Conservation (phyloP, 2,329 filamentous ascomycete genomes). For the Ophiosphaerella korrae region DNA sequence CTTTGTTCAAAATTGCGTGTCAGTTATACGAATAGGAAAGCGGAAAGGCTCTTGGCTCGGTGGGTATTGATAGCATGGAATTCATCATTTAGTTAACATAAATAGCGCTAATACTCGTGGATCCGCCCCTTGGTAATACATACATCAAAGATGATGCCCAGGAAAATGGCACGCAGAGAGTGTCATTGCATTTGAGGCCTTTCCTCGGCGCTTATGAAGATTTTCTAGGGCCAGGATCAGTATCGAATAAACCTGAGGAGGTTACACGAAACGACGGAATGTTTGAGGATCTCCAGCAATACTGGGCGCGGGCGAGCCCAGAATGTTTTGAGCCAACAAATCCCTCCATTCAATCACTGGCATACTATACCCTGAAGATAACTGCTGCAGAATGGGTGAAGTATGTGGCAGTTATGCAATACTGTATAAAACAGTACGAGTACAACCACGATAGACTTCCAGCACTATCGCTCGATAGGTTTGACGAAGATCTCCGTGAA, state of each 20-base stretch:
- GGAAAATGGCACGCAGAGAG: neutral
- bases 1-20: slow-evolving; percentile 18
- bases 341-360: slow-evolving; percentile 12
- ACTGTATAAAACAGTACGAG: slow-evolving; percentile 26
- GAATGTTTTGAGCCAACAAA: slow-evolving; percentile 10
- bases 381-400: slow-evolving; percentile 30
- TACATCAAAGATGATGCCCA: slow-evolving; percentile 1
- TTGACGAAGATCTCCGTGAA: slow-evolving; percentile 23
- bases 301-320: slow-evolving; percentile 11
- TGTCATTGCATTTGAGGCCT: neutral
- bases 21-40: slow-evolving; percentile 9
- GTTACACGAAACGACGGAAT: slow-evolving; percentile 7
- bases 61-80: neutral
- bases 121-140: slow-evolving; percentile 13
- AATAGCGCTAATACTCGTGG: slow-evolving; percentile 16
- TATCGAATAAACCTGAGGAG: neutral
- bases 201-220: slow-evolving; percentile 20
- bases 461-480: slow-evolving; percentile 1
- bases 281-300: slow-evolving; percentile 17
- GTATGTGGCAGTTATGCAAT: slow-evolving; percentile 29
- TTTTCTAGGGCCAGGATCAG: slow-evolving; percentile 9
- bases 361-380: slow-evolving; percentile 26
- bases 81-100: neutral
- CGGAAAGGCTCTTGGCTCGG: slow-evolving; percentile 13
- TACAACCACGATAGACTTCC: slow-evolving; percentile 7